Evolutionary conservation across 257 asterid genomes (phyloP).

Genomic region (Penstemon eatonii): DNA sequence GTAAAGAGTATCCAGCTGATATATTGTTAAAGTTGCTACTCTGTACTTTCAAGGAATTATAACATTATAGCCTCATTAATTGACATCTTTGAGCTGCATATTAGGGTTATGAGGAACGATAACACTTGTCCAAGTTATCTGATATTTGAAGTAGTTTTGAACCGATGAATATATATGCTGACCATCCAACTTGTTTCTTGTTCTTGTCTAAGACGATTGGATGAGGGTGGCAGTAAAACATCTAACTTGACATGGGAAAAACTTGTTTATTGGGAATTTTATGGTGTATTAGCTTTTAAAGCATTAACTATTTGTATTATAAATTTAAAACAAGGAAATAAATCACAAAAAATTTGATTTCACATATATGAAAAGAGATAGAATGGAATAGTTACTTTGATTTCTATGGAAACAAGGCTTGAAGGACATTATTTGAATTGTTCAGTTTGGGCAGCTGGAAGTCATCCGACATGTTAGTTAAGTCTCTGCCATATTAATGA

Average conservation of each 20-base stretch:
- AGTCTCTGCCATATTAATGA: background rate
- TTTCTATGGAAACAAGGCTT: no score
- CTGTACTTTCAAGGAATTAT: background rate
- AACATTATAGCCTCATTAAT: background rate
- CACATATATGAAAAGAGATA: constrained; percentile 1
- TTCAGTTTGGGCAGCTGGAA: constrained; percentile 13
- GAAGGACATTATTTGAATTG: background rate
- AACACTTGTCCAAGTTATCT: background rate
- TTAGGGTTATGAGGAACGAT: background rate
- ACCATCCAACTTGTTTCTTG: background rate
- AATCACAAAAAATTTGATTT: background rate
- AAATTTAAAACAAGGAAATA: background rate
- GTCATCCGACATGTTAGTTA: constrained; percentile 1
- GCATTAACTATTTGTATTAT: background rate
- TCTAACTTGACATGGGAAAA: background rate
- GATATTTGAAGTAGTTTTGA: background rate
- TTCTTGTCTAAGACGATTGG: background rate
- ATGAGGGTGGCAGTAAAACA: background rate
- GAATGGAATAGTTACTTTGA: background rate
- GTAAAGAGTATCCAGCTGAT: background rate
- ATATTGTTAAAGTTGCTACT: constrained; percentile 9
- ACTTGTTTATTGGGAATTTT: background rate
- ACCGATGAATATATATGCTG: background rate
- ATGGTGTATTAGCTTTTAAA: constrained; percentile 3
- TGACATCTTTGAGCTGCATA: constrained; percentile 7